Conservation (phyloP, 306 rosid species). For the Cucurbita argyrosperma region DNA sequence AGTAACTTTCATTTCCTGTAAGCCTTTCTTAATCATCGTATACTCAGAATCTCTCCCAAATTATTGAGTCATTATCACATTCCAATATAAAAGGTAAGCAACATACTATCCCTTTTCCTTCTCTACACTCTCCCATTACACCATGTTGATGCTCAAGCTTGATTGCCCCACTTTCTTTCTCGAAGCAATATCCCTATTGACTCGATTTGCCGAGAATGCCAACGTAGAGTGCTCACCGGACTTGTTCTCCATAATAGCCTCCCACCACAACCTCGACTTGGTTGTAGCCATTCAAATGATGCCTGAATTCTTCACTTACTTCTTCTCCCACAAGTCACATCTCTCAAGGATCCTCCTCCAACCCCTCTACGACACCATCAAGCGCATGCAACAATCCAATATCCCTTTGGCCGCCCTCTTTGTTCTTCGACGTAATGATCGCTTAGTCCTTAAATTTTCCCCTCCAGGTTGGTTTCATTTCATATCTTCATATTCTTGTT, state of each 20-base stretch:
- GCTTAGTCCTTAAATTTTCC: neutral
- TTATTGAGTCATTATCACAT: too few species aligned
- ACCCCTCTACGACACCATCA: neutral
- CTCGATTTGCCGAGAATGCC: neutral
- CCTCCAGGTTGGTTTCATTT: neutral
- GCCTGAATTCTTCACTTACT: neutral
- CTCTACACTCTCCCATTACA: too few species aligned
- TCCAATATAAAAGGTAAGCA: too few species aligned
- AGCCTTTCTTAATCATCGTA: too few species aligned
- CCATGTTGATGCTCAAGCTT: neutral
- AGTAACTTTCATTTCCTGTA: too few species aligned
- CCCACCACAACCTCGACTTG: neutral
- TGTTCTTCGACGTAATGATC: neutral
- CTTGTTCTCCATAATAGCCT: neutral
- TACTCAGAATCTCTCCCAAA: too few species aligned
- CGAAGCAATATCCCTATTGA: neutral
- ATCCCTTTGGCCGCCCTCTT: neutral
- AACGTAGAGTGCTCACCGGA: neutral
- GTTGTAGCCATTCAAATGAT: neutral
- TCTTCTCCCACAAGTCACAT: neutral
- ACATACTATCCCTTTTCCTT: neutral
- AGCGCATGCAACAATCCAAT: neutral
- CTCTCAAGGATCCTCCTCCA: neutral
- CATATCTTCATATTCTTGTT: neutral
- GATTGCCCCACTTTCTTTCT: neutral